Evolutionary conservation across 768 basidiomycete species (phyloP).

Genomic region (Pholiota molesta): DNA sequence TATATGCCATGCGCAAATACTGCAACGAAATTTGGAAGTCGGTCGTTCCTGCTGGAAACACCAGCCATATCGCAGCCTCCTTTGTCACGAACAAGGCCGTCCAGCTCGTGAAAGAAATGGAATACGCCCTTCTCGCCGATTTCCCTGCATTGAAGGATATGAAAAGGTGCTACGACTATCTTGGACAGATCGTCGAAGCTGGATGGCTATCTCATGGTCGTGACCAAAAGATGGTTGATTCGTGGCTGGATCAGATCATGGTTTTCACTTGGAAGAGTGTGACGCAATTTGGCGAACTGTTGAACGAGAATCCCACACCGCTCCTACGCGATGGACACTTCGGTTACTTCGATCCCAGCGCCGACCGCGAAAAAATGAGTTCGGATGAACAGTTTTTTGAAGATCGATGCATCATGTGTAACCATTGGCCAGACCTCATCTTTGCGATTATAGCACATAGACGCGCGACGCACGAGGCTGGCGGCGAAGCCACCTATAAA

Average conservation of each 20-base stretch:
- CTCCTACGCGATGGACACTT: not conserved
- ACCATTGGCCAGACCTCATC: not conserved
- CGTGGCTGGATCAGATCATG: not conserved
- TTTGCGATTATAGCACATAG: not conserved
- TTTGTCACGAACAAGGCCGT: constrained; percentile 4
- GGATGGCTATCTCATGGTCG: not conserved
- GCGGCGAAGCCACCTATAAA: not conserved
- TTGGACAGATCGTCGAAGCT: not conserved
- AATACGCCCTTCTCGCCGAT: not conserved
- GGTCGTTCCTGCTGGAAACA: not conserved
- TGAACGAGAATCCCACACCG: not conserved
- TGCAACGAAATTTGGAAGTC: not conserved
- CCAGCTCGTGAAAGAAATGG: not conserved
- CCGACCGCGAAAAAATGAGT: not conserved
- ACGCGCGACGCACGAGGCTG: too few relatives aligned
- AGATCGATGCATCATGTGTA: not conserved
- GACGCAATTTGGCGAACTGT: not conserved
- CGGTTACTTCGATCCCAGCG: not conserved
- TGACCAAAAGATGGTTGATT: not conserved
- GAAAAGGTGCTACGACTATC: not conserved
- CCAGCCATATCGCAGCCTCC: not conserved
- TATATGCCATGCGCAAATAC: not conserved
- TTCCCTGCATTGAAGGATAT: not conserved
- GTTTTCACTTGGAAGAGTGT: not conserved
- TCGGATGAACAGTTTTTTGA: not conserved